Evolutionary conservation across 768 basidiomycete species (phyloP), one percentile per base, ranked within the genome.

Genomic region (Butyriboletus loyo): DNA sequence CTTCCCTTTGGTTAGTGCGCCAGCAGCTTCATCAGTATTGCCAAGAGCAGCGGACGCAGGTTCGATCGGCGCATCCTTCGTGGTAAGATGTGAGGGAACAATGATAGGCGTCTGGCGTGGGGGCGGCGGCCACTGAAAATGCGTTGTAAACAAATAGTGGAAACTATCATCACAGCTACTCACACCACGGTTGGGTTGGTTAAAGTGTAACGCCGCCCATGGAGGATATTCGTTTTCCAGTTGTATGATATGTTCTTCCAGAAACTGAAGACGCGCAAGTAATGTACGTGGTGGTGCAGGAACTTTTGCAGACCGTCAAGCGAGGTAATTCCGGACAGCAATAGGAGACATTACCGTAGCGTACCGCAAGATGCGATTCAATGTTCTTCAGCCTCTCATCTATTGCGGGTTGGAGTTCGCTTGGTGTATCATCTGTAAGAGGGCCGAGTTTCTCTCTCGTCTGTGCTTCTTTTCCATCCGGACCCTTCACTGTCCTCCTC

Each of bases 181-280:
- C 71, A 92, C 90, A 25, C 84, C 87, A 52, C 90, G 82, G 60
- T 83, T 78, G 3, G 90, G 90, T 63, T 92, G 89, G 50, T 87
- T 90, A 66, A 92, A 92, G 63, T 92, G 89, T n/a, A 92, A 71
- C 8, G 89, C 88, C 0, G 89, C 87, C 89, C 89, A 92, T 6
- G 89, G 87, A 3, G 89, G 89, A 61, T 89, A 91, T 47, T 90
- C 88, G 60, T 82, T 87, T 66, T 92, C 89, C 2, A 92, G 74
- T 45, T 77, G 78, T 34, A 87, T 76, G 53, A 92, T 78, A 60
- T 91, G 89, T 34, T 89, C 86, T 66, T 92, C 89, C 1, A 92
- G 67, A 55, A 81, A 83, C 55, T 82, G 81, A 17, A 92, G 69
- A 1, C 89, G 82, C 27, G 79, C 73, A 22, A 86, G 72, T 21